phyloP scores from a whole-genome alignment of 2,329 filamentous ascomycete genomes.

The Penicillium rolfsii region DNA sequence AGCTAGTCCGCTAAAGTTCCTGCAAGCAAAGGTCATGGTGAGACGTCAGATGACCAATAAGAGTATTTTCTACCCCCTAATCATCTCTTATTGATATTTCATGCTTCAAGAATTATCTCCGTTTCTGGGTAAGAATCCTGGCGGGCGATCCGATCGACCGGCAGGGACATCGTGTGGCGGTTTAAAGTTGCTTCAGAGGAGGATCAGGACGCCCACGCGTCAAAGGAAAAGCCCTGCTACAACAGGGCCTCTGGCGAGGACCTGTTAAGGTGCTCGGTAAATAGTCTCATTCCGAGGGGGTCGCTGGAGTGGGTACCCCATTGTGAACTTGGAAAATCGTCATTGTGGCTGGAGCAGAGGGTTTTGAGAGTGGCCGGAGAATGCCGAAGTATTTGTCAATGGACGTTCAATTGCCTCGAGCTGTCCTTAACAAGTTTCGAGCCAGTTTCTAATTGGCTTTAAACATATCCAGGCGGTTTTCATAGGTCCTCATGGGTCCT shows the following conservation, averaged over 20 bases:
- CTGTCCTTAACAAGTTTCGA: not conserved
- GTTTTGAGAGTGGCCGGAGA: conserved; percentile 12
- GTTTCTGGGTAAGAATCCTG: not conserved
- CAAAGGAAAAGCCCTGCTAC: not conserved
- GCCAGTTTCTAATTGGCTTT: conserved; percentile 5
- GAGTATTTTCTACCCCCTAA: not conserved
- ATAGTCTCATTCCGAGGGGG: conserved; percentile 7
- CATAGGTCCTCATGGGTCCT: not conserved
- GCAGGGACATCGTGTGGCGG: not conserved
- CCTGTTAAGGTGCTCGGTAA: not conserved
- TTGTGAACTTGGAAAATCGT: conserved; percentile 4
- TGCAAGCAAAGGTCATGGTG: not conserved
- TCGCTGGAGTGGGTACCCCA: conserved; percentile 12
- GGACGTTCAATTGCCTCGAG: conserved; percentile 1
- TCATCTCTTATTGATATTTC: not conserved
- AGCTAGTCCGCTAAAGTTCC: not conserved
- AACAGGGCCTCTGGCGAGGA: not conserved
- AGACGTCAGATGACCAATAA: not conserved
- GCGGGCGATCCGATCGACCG: not conserved
- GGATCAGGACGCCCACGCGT: not conserved
- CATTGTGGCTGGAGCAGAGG: not conserved
- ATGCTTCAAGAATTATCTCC: not conserved
- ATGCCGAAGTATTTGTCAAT: conserved; percentile 4
- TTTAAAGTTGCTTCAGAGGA: too few species aligned
- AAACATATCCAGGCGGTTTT: not conserved